Evolutionary conservation across 2,329 filamentous ascomycete species (phyloP).

Genomic region (Alternaria tenuissima): DNA sequence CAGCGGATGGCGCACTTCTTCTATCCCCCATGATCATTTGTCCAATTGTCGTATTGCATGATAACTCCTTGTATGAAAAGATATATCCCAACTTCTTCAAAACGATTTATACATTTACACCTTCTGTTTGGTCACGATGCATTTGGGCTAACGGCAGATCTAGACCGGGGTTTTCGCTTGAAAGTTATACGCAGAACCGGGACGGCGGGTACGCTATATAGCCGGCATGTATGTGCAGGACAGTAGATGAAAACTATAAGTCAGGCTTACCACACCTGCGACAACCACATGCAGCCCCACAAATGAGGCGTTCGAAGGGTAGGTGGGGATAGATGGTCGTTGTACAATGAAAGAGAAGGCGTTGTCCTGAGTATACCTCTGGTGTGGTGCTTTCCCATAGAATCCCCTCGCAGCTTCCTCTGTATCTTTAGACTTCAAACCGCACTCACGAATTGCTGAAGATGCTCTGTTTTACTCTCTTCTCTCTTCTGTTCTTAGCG

Average conservation of each 20-base stretch:
- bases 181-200: neutral
- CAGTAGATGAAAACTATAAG: neutral
- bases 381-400: neutral
- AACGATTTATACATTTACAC: neutral
- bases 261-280: neutral
- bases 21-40: slow-evolving; percentile 19
- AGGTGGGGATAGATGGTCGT: neutral
- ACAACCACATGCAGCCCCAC: slow-evolving; percentile 3
- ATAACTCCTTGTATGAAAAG: slow-evolving; percentile 27
- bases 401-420: neutral
- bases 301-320: neutral
- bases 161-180: neutral
- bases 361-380: neutral
- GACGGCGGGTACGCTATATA: neutral
- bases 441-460: neutral
- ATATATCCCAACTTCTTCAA: slow-evolving; percentile 18
- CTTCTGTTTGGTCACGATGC: neutral
- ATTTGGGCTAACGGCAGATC: neutral
- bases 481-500: neutral
- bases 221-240: slow-evolving; percentile 11
- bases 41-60: slow-evolving; percentile 17
- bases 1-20: slow-evolving; percentile 38
- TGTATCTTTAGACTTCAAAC: neutral
- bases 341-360: neutral
- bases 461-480: neutral